Percentiles rank a stretch among this genome's conserved stretches.
These are phyloP conservation scores for Penstemon barbatus DNA, from an alignment of 257 asterid genomes.

Conservation along the genomic window DNA sequence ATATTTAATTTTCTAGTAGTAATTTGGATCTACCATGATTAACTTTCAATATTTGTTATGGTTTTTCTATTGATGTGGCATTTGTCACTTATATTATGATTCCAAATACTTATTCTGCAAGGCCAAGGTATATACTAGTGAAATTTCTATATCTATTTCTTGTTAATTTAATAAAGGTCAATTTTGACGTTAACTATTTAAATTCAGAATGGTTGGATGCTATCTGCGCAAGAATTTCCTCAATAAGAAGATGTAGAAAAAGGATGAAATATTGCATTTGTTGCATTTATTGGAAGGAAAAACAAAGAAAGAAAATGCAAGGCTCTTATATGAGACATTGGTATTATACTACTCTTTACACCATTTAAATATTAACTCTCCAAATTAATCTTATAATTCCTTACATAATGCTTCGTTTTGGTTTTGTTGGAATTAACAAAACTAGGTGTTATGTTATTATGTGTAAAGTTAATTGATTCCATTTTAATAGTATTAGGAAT, in stretches of 20 bases:
- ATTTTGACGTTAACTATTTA: conserved; percentile 2
- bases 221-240: conserved; percentile 47
- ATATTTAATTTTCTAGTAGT: not conserved
- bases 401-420: too few species aligned
- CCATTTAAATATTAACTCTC: too few species aligned
- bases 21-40: conserved; percentile 8
- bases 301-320: conserved; percentile 64
- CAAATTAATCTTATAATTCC: not conserved
- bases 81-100: conserved; percentile 17
- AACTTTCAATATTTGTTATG: conserved; percentile 5
- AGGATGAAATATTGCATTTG: conserved; percentile 45
- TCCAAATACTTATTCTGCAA: conserved; percentile 54
- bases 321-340: conserved; percentile 76
- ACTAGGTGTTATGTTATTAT: too few species aligned
- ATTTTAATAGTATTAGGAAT: too few species aligned
- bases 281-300: conserved; percentile 44
- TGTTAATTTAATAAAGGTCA: not conserved
- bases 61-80: not conserved
- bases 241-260: conserved; percentile 35
- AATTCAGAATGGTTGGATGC: conserved; percentile 49
- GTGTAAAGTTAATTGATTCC: not conserved
- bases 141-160: not conserved
- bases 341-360: too few species aligned
- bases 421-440: too few species aligned
- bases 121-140: conserved; percentile 59